phyloP scores from a whole-genome alignment of 768 basidiomycete species.

The Auriscalpium microsporum region DNA sequence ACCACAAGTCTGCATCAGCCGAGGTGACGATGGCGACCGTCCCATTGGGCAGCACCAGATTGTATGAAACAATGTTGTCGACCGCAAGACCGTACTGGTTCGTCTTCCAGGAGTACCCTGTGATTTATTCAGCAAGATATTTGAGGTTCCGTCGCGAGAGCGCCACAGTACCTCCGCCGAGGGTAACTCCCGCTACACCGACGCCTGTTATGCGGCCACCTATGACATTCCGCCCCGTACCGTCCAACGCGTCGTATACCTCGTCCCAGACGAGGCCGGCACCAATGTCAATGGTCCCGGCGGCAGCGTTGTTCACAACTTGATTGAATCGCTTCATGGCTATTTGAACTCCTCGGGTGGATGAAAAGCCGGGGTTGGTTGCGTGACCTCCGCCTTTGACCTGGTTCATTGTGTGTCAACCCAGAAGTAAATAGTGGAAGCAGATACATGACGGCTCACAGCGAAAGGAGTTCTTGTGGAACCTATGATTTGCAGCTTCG shows the following conservation, averaged over 20 bases:
- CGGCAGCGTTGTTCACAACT: neutral
- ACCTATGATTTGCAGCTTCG: conserved; percentile 3
- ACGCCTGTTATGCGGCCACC: conserved; percentile 18
- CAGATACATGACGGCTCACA: neutral
- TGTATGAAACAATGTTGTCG: conserved; percentile 24
- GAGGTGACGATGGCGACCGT: conserved; percentile 1
- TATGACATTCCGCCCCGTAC: conserved; percentile 14
- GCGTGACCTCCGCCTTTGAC: conserved; percentile 22
- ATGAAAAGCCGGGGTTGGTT: conserved; percentile 18
- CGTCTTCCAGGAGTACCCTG: conserved; percentile 26
- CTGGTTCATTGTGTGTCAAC: neutral
- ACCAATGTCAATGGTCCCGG: conserved; percentile 11
- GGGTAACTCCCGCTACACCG: conserved; percentile 19
- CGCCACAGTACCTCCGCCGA: conserved; percentile 18
- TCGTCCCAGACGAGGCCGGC: conserved; percentile 22
- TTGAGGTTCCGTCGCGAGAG: neutral
- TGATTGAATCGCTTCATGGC: conserved; percentile 17
- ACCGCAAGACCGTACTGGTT: conserved; percentile 26
- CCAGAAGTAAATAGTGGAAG: neutral
- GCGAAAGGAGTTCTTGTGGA: conserved; percentile 9
- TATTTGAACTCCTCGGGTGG: conserved; percentile 21
- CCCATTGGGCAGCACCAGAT: conserved; percentile 25
- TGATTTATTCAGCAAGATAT: too few relatives aligned
- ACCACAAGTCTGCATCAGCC: conserved; percentile 6
- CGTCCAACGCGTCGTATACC: conserved; percentile 14